Evolutionary conservation across 352 stramenopile genomes (phyloP).

Genomic region (Pythium folliculosum): DNA sequence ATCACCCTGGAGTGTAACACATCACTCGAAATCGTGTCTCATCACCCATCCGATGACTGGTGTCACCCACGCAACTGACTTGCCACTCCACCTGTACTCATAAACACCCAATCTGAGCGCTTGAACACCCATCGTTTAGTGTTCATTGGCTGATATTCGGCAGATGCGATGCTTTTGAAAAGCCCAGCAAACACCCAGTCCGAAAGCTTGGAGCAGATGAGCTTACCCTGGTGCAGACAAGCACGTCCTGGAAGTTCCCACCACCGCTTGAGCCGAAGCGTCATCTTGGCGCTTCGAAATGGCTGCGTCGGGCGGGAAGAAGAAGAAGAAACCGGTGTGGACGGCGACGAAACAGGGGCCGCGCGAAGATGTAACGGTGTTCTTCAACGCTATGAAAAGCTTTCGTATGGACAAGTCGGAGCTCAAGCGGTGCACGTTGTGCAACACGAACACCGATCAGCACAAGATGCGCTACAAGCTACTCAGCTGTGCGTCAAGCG

Average conservation of each 20-base stretch:
- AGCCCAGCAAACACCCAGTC: not conserved
- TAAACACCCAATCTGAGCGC: not conserved
- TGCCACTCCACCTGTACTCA: too few relatives aligned
- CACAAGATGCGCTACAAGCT: not conserved
- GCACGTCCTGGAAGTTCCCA: not conserved
- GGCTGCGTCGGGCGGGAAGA: not conserved
- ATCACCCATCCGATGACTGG: not conserved
- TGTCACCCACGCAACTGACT: not conserved
- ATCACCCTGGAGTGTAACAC: not conserved
- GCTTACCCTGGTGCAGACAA: not conserved
- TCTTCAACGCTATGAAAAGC: conserved; percentile 9
- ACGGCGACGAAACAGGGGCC: not conserved
- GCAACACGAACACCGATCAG: not conserved
- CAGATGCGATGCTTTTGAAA: too few relatives aligned
- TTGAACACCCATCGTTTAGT: not conserved
- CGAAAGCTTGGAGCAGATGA: not conserved
- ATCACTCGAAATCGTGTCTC: not conserved
- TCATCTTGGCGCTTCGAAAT: not conserved
- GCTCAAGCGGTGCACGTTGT: not conserved
- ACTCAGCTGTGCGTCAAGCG: not conserved
- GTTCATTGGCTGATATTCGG: too few relatives aligned
- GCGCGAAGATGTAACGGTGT: conserved; percentile 1
- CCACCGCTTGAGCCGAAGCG: not conserved
- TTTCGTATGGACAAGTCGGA: conserved; percentile 7
- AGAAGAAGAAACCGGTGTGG: not conserved